Base-by-base conservation (phyloP, 2,329 filamentous ascomycete genomes). In the Fusarium buharicum region DNA sequence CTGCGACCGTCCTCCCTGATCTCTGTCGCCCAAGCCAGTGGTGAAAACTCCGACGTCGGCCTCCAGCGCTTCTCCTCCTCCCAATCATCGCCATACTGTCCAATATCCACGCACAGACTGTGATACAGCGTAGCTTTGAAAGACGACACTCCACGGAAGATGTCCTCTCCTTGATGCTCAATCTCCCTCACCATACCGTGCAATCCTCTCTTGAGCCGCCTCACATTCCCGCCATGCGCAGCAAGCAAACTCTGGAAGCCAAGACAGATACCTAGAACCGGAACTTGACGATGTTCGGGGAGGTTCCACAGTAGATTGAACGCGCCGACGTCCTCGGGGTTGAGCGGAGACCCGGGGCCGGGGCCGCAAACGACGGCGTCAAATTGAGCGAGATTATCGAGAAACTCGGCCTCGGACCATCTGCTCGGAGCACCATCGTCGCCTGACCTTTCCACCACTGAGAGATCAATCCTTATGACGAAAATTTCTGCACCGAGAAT, bases 341-440 rank as follows among this genome's bases (percentile, higher is more conserved):
- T 84, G 40, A 83, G 83, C 1, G 94, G 92, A 70, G 91, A 87
- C 10, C 95, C 95, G 1, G 95, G 95, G 0, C 95, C 95, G 1
- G 95, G 95, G 0, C 95, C 94, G 64, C 92, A 91, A 45, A 98
- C 90, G 18, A 97, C 87, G 36, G 92, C 95, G 75, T 94, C 89
- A 73, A 93, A 96, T 37, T 82, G 77, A 31, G 75, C 68, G 11
- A 89, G 78, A 24, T 72, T 71, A 5, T 64, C 52, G 30, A 72
- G 55, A 34, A 77, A 74, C 43, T 77, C 55, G 62, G 84, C 79
- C 47, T 77, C 75, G 28, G 82, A 78, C 66, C 87, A 80, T 36
- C 43, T 54, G 14, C n/a, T 11, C 1, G 53, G 45, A 3, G 36
- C 43, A 20, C 55, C 55, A 4, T 54, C 46, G 17, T 55, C 50